phyloP scores from a whole-genome alignment of 2,329 filamentous ascomycete species.

The Metarhizium album region DNA sequence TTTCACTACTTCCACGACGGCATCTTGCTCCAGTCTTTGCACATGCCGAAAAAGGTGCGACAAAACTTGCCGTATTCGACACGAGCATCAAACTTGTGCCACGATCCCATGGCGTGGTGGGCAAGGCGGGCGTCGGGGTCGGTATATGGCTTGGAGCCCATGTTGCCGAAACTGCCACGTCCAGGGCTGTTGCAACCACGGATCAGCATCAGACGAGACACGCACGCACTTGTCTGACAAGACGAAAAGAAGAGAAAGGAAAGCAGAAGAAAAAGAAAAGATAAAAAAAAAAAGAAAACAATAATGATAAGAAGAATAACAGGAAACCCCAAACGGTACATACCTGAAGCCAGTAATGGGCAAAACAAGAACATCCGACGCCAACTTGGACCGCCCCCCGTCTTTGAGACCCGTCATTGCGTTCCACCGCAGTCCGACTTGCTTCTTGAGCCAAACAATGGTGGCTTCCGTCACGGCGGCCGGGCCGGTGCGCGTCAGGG shows the following conservation, averaged over 20 bases:
- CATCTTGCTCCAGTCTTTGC: slow-evolving; percentile 13
- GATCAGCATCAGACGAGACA: background rate
- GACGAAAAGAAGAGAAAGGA: too few relatives aligned
- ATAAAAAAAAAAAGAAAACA: background rate
- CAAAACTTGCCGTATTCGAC: slow-evolving; percentile 17
- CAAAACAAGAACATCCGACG: slow-evolving; percentile 12
- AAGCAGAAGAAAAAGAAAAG: too few relatives aligned
- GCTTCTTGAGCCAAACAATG: slow-evolving; percentile 11
- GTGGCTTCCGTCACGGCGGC: slow-evolving; percentile 14
- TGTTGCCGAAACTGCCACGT: slow-evolving; percentile 14
- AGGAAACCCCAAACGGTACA: background rate
- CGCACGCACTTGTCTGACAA: too few relatives aligned
- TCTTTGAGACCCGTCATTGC: slow-evolving; percentile 12
- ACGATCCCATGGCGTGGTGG: slow-evolving; percentile 14
- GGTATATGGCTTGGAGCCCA: slow-evolving; percentile 14
- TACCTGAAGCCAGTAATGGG: slow-evolving; percentile 16
- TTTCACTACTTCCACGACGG: slow-evolving; percentile 1
- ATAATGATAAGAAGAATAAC: too few relatives aligned
- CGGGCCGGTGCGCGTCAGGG: slow-evolving; percentile 14
- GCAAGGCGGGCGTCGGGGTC: slow-evolving; percentile 12
- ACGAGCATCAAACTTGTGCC: slow-evolving; percentile 11
- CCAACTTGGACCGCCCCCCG: slow-evolving; percentile 13
- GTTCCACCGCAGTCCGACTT: slow-evolving; percentile 14
- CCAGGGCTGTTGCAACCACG: slow-evolving; percentile 6
- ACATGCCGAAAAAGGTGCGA: slow-evolving; percentile 12